A percentile compares a stretch with the other conserved stretches of the same genome.
phyloP scores from a whole-genome alignment of 2,329 filamentous ascomycete genomes.

The Aureobasidium sp. region DNA sequence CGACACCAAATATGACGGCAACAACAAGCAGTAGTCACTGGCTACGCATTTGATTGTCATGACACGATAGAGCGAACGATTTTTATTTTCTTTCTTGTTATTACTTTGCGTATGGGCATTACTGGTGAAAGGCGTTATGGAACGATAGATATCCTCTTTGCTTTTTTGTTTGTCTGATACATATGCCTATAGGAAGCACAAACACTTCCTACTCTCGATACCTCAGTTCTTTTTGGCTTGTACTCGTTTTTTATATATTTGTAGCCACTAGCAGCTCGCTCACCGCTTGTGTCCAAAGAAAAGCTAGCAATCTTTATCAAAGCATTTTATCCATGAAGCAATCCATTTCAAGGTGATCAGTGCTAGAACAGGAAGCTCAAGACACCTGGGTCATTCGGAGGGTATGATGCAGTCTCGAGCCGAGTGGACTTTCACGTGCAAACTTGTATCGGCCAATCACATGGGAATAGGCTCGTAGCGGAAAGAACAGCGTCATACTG shows the following conservation, averaged over 20 bases:
- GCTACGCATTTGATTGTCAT: background rate
- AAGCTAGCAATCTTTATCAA: background rate
- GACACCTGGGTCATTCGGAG: background rate
- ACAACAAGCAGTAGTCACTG: background rate
- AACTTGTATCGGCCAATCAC: background rate
- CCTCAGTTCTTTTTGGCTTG: background rate
- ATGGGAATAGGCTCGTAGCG: background rate
- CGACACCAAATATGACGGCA: background rate
- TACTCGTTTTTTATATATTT: background rate
- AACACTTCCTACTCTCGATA: background rate
- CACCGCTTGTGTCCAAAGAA: background rate
- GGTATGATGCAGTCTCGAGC: background rate
- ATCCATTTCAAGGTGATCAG: background rate
- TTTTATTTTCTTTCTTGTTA: background rate
- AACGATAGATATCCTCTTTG: constrained; percentile 3
- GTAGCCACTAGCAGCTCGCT: background rate
- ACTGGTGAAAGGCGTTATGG: background rate
- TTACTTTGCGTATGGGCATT: background rate
- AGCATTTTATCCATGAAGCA: background rate
- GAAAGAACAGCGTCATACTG: background rate
- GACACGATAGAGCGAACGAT: background rate
- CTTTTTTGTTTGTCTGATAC: background rate
- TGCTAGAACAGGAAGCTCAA: background rate
- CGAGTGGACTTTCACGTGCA: background rate
- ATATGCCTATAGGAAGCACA: background rate